These are phyloP conservation scores for Coemansia sp. DNA, from an alignment of 192 early-diverging fungal genomes.

Conservation along the genomic window DNA sequence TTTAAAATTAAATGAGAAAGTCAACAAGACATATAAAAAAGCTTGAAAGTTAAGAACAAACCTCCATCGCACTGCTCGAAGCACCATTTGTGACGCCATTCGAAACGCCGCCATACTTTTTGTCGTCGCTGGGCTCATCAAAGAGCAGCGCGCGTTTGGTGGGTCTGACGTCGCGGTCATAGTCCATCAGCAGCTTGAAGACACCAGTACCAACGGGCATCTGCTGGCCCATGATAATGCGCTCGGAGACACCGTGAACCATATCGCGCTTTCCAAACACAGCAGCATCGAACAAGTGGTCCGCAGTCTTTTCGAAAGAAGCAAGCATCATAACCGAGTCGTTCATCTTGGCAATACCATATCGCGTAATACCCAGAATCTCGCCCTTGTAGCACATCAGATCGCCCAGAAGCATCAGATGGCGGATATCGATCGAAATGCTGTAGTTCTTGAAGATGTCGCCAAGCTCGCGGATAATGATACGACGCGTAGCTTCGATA, in stretches of 20 bases:
- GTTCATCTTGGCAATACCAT: constrained; percentile 99
- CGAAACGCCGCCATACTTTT: too few relatives aligned
- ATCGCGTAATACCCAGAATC: constrained; percentile 95
- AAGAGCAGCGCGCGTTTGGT: constrained; percentile 61
- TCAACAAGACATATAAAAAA: constrained; percentile 3
- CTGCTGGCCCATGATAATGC: constrained; percentile 99
- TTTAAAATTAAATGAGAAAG: constrained; percentile 3
- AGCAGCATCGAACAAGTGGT: constrained; percentile 97
- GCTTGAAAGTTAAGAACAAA: neutral
- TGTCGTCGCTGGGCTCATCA: constrained; percentile 48
- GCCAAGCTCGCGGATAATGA: constrained; percentile 88
- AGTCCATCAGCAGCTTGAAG: constrained; percentile 84
- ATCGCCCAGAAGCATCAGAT: constrained; percentile 95
- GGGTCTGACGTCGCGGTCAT: constrained; percentile 60
- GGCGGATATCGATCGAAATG: constrained; percentile 93
- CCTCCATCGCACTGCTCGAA: neutral
- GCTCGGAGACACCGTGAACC: constrained; percentile 95
- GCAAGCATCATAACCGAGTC: constrained; percentile 99
- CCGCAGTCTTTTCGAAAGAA: constrained; percentile 99
- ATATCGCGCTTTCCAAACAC: constrained; percentile 92
- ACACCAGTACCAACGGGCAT: constrained; percentile 97
- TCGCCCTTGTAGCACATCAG: constrained; percentile 99
- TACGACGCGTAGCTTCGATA: constrained; percentile 91
- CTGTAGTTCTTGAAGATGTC: constrained; percentile 83
- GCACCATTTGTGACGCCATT: too few relatives aligned